Conservation (phyloP, 805 yeast genomes). For the Kurtzmaniella fragi region DNA sequence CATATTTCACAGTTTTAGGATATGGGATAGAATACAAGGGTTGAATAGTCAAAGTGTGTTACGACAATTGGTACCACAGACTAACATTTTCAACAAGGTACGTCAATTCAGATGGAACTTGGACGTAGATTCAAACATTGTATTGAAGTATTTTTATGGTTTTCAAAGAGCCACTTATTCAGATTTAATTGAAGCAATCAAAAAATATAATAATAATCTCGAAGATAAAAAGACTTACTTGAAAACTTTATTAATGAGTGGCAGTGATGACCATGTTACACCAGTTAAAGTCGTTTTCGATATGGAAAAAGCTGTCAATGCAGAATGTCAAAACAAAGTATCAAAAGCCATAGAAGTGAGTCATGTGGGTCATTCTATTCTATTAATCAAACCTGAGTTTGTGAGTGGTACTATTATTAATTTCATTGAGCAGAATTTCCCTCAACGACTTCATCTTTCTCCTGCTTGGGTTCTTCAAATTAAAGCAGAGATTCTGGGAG, state of each 20-base stretch:
- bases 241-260: conserved; percentile 55
- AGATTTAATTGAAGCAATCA: conserved; percentile 41
- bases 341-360: conserved; percentile 33
- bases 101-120: conserved; percentile 69
- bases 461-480: conserved; percentile 68
- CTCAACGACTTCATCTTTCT: conserved; percentile 48
- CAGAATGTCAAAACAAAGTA: conserved; percentile 19
- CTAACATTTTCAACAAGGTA: conserved; percentile 37
- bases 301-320: conserved; percentile 21
- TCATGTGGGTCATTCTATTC: conserved; percentile 60
- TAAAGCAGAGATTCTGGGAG: conserved; percentile 58
- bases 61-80: conserved; percentile 39
- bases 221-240: conserved; percentile 24
- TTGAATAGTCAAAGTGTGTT: conserved; percentile 54
- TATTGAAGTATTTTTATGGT: conserved; percentile 51
- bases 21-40: conserved; percentile 60
- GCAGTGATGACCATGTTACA: conserved; percentile 53
- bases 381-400: conserved; percentile 60
- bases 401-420: conserved; percentile 57
- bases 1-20: conserved; percentile 51
- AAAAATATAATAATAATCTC: conserved; percentile 30
- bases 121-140: conserved; percentile 50
- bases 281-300: conserved; percentile 36
- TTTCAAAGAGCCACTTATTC: conserved; percentile 37
- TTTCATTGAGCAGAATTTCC: conserved; percentile 47